These are phyloP conservation scores for Fraxinus sp. DNA, from an alignment of 305 asterid genomes.

Conservation along the genomic window DNA sequence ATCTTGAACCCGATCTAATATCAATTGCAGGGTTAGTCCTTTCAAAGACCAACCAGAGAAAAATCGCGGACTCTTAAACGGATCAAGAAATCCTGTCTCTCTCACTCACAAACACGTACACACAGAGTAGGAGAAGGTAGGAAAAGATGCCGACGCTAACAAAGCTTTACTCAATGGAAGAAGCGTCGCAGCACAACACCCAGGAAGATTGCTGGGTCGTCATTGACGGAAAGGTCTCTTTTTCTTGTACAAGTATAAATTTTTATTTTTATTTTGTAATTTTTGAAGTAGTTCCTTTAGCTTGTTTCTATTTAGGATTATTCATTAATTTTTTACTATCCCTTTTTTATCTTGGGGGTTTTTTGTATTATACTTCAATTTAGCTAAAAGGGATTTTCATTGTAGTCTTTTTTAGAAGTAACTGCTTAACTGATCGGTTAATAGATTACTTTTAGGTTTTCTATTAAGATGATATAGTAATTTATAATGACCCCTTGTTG, in stretches of 20 bases:
- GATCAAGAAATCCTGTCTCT: not conserved
- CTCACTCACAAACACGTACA: not conserved
- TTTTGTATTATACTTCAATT: not conserved
- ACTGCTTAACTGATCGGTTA: not conserved
- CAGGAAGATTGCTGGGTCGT: slow-evolving; percentile 82
- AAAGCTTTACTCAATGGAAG: slow-evolving; percentile 65
- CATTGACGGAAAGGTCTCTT: slow-evolving; percentile 68
- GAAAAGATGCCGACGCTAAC: slow-evolving; percentile 71
- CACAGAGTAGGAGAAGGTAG: not conserved
- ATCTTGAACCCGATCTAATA: slow-evolving; percentile 1
- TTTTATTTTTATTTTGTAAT: not conserved
- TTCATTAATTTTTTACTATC: not conserved
- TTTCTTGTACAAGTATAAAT: not conserved
- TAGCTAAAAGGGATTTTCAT: slow-evolving; percentile 14
- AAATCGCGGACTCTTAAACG: not conserved
- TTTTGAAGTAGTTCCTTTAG: not conserved
- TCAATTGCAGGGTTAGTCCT: not conserved
- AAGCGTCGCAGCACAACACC: slow-evolving; percentile 70
- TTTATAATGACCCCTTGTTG: not conserved
- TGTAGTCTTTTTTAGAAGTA: not conserved
- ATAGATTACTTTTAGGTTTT: not conserved
- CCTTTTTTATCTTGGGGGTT: not conserved
- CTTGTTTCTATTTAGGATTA: not conserved
- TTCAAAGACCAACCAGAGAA: slow-evolving; percentile 9
- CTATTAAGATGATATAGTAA: not conserved